Percentiles rank a stretch among this genome's conserved stretches.
Conservation (phyloP, 2,329 filamentous ascomycete genomes). For the Aspergillus clavatus region DNA sequence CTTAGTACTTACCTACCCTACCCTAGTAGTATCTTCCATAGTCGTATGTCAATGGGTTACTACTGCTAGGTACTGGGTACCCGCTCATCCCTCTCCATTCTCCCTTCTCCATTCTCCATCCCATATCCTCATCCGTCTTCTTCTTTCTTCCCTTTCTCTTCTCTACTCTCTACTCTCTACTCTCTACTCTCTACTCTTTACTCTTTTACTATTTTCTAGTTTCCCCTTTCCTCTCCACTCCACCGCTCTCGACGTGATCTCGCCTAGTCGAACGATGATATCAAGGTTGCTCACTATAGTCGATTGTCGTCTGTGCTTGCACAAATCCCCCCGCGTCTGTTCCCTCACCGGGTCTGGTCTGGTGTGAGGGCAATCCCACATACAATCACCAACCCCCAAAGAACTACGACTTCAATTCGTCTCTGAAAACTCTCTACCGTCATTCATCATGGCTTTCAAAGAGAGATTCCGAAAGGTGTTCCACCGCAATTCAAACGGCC, state of each 20-base stretch:
- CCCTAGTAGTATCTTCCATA: neutral
- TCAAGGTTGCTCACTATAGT: constrained; percentile 12
- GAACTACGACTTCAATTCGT: neutral
- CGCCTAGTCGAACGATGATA: constrained; percentile 25
- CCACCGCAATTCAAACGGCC: constrained; percentile 23
- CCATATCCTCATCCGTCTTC: neutral
- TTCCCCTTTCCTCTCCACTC: constrained; percentile 2
- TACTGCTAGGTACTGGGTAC: neutral
- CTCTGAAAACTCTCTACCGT: neutral
- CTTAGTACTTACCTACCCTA: too few relatives aligned
- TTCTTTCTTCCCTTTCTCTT: constrained; percentile 1
- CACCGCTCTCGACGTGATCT: neutral
- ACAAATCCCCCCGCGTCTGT: constrained; percentile 26
- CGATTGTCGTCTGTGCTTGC: constrained; percentile 30
- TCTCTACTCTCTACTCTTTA: constrained; percentile 1
- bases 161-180: constrained; percentile 1
- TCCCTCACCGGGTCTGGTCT: constrained; percentile 28
- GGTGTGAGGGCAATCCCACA: constrained; percentile 19
- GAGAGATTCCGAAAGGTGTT: constrained; percentile 36
- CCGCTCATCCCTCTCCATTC: constrained; percentile 4
- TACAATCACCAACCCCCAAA: neutral
- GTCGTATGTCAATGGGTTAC: neutral
- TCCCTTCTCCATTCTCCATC: neutral
- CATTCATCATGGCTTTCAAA: constrained; percentile 34
- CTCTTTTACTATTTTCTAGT: neutral